phyloP scores from a whole-genome alignment of 805 yeast species.

The Barnettozyma sp. region DNA sequence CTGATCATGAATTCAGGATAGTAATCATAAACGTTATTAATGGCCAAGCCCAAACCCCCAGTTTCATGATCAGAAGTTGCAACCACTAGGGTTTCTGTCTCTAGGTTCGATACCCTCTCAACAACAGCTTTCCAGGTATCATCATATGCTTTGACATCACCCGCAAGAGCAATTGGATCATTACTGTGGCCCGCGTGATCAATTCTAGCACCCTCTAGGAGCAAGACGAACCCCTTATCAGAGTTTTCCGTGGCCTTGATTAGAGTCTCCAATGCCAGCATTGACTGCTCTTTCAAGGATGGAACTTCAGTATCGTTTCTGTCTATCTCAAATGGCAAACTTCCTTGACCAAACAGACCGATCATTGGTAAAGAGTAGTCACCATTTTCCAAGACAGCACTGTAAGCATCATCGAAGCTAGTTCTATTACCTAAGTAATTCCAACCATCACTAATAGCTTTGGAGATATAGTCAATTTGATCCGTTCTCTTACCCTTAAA shows the following conservation, averaged over 20 bases:
- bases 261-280: constrained; percentile 65
- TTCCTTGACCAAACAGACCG: constrained; percentile 62
- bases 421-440: constrained; percentile 52
- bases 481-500: constrained; percentile 59
- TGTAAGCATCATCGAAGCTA: constrained; percentile 44
- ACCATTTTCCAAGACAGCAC: constrained; percentile 47
- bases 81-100: constrained; percentile 70
- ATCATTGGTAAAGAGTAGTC: constrained; percentile 62
- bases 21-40: constrained; percentile 83
- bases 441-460: constrained; percentile 59
- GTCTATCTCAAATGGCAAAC: constrained; percentile 79
- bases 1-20: constrained; percentile 64
- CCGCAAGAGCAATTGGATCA: constrained; percentile 90
- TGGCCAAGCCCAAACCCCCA: constrained; percentile 79
- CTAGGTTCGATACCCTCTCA: constrained; percentile 57
- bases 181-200: constrained; percentile 93
- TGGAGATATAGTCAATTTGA: constrained; percentile 54
- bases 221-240: constrained; percentile 78
- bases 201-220: constrained; percentile 87
- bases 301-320: constrained; percentile 57
- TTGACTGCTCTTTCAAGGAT: constrained; percentile 67
- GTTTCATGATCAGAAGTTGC: constrained; percentile 93
- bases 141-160: constrained; percentile 81
- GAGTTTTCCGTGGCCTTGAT: constrained; percentile 59
- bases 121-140: constrained; percentile 69